These are phyloP conservation scores for Parascedosporium putredinis DNA, from an alignment of 2,329 filamentous ascomycete species.

Conservation along the genomic window DNA sequence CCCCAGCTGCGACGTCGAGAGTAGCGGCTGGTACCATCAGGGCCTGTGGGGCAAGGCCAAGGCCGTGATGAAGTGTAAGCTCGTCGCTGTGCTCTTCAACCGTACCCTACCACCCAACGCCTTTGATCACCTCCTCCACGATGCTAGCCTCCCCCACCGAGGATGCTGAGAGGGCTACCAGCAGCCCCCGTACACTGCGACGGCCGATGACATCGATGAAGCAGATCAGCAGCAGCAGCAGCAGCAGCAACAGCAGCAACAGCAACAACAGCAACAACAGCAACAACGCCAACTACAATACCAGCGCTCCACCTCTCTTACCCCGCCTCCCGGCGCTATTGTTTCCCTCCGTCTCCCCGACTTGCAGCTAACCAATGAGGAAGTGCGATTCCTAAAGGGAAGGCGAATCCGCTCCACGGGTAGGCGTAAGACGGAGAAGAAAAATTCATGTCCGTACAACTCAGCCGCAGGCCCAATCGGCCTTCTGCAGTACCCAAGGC, in stretches of 20 bases:
- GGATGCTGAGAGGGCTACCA: background rate
- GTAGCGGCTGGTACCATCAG: conserved; percentile 76
- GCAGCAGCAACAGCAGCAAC: background rate
- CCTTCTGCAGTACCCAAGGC: conserved; percentile 8
- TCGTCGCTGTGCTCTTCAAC: conserved; percentile 54
- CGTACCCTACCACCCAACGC: conserved; percentile 29
- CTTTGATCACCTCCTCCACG: conserved; percentile 7
- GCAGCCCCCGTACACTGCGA: no score
- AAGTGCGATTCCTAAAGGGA: conserved; percentile 23
- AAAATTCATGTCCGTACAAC: conserved; percentile 14
- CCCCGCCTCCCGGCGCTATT: conserved; percentile 17
- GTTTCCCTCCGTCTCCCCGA: conserved; percentile 29
- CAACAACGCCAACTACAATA: conserved; percentile 8
- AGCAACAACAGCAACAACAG: background rate
- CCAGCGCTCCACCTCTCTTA: conserved; percentile 31
- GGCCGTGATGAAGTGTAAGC: conserved; percentile 79
- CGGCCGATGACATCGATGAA: background rate
- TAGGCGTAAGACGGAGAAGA: conserved; percentile 14
- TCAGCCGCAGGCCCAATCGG: conserved; percentile 12
- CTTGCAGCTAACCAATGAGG: conserved; percentile 26
- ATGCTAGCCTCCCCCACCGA: background rate
- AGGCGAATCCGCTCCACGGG: conserved; percentile 16
- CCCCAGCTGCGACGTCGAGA: conserved; percentile 43
- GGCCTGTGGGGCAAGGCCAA: conserved; percentile 77
- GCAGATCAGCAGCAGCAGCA: background rate